phyloP scores from a whole-genome alignment of 805 yeast genomes.

The Jamesozyma rosinii region DNA sequence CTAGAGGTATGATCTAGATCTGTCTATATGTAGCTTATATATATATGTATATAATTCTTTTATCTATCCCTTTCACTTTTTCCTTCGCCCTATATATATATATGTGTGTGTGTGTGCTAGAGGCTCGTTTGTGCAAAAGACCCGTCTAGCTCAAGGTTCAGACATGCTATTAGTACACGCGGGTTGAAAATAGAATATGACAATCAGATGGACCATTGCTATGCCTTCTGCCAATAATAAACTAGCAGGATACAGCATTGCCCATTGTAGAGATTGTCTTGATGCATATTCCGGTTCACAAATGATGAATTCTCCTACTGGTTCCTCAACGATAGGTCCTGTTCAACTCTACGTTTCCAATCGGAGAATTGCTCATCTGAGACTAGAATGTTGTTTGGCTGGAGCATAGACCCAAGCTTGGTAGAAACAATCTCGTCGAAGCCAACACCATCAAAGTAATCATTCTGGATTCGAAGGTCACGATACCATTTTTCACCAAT shows the following conservation, averaged over 20 bases:
- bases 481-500: slow-evolving; percentile 55
- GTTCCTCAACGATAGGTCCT: slow-evolving; percentile 20
- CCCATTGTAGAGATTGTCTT: too few relatives aligned
- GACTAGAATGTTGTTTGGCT: slow-evolving; percentile 24
- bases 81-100: not conserved
- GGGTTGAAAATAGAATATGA: too few relatives aligned
- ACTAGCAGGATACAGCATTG: too few relatives aligned
- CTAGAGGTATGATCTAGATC: slow-evolving; percentile 24
- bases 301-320: not conserved
- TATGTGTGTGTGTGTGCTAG: too few relatives aligned
- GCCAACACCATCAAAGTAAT: slow-evolving; percentile 25
- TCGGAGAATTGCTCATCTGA: slow-evolving; percentile 25
- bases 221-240: too few relatives aligned
- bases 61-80: too few relatives aligned
- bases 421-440: slow-evolving; percentile 19
- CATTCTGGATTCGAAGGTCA: slow-evolving; percentile 40
- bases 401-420: slow-evolving; percentile 32
- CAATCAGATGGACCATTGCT: too few relatives aligned
- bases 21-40: not conserved
- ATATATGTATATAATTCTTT: not conserved
- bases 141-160: too few relatives aligned
- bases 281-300: too few relatives aligned
- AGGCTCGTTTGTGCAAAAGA: too few relatives aligned
- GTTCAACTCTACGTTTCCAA: slow-evolving; percentile 30
- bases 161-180: too few relatives aligned